Percentiles rank a stretch among this genome's conserved stretches.
Evolutionary conservation across 2,329 filamentous ascomycete genomes (phyloP).

Genomic region (Fusarium xyrophilum): DNA sequence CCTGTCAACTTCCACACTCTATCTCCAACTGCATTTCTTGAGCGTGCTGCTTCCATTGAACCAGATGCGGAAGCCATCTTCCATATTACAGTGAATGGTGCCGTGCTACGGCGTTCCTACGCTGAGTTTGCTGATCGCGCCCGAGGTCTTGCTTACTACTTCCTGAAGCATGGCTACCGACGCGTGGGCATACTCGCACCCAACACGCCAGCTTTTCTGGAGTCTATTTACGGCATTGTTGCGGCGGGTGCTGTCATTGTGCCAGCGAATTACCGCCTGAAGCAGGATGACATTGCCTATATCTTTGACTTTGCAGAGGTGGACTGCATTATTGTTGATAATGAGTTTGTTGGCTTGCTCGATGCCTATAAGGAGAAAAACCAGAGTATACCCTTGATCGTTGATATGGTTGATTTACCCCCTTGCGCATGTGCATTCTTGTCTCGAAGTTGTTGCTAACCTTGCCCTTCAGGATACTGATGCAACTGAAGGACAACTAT

Average conservation of each 20-base stretch:
- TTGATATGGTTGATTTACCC: constrained; percentile 65
- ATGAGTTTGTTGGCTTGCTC: constrained; percentile 77
- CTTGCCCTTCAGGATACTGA: constrained; percentile 72
- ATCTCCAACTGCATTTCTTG: constrained; percentile 86
- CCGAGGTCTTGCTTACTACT: constrained; percentile 84
- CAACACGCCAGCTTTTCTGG: constrained; percentile 94
- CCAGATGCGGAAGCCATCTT: constrained; percentile 84
- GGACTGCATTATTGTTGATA: constrained; percentile 85
- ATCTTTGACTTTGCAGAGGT: constrained; percentile 89
- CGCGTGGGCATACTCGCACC: constrained; percentile 86
- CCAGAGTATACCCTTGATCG: constrained; percentile 71
- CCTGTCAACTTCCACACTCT: constrained; percentile 75
- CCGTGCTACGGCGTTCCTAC: constrained; percentile 78
- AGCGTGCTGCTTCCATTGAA: constrained; percentile 86
- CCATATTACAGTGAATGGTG: constrained; percentile 81
- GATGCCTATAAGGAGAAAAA: constrained; percentile 68
- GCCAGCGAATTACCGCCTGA: constrained; percentile 68
- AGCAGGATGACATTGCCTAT: constrained; percentile 85
- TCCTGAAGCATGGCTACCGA: constrained; percentile 75
- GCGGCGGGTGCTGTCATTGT: constrained; percentile 83
- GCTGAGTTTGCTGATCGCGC: constrained; percentile 84
- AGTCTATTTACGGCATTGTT: constrained; percentile 85
- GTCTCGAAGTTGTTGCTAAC: constrained; percentile 11
- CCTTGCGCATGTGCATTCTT: neutral
- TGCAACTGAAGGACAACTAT: constrained; percentile 72